Percentiles rank a stretch among this genome's conserved stretches.
These are phyloP conservation scores for Calonectria montana DNA, from an alignment of 2,329 filamentous ascomycete species.

Conservation along the genomic window DNA sequence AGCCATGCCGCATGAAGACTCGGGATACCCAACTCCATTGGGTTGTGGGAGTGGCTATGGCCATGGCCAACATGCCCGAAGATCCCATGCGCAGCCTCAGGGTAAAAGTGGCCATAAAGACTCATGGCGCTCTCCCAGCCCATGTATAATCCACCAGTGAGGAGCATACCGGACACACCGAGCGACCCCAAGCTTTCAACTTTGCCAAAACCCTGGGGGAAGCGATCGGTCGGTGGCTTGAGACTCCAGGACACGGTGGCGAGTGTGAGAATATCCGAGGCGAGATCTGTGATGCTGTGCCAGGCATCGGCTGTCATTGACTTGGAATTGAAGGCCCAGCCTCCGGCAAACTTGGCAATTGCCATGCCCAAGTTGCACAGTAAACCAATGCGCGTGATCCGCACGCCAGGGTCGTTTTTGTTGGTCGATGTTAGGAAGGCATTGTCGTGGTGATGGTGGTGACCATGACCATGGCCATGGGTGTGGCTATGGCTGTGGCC, in stretches of 20 bases:
- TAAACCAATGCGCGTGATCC: conserved; percentile 68
- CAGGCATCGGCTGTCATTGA: conserved; percentile 93
- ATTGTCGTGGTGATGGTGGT: conserved; percentile 91
- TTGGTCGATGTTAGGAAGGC: conserved; percentile 93
- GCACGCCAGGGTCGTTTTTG: conserved; percentile 75
- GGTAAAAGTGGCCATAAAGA: conserved; percentile 78
- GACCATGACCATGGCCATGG: conserved; percentile 33
- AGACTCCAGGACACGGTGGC: conserved; percentile 95
- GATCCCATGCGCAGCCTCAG: conserved; percentile 74
- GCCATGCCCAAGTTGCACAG: conserved; percentile 95
- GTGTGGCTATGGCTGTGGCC: conserved; percentile 38
- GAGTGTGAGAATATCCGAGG: conserved; percentile 93
- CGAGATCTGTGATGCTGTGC: conserved; percentile 94
- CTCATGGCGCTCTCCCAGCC: conserved; percentile 78
- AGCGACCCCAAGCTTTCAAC: conserved; percentile 95
- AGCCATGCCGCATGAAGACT: conserved; percentile 97
- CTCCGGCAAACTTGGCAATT: conserved; percentile 89
- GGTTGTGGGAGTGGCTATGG: conserved; percentile 72
- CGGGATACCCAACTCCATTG: conserved; percentile 64
- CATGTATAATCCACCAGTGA: conserved; percentile 93
- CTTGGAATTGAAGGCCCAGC: conserved; percentile 95
- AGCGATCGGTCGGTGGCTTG: conserved; percentile 83
- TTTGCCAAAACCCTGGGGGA: conserved; percentile 95
- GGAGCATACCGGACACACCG: conserved; percentile 90
- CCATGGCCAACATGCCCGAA: conserved; percentile 71